Evolutionary conservation across 192 early-diverging fungal genomes (phyloP).

Genomic region (Cladochytrium replicatum): DNA sequence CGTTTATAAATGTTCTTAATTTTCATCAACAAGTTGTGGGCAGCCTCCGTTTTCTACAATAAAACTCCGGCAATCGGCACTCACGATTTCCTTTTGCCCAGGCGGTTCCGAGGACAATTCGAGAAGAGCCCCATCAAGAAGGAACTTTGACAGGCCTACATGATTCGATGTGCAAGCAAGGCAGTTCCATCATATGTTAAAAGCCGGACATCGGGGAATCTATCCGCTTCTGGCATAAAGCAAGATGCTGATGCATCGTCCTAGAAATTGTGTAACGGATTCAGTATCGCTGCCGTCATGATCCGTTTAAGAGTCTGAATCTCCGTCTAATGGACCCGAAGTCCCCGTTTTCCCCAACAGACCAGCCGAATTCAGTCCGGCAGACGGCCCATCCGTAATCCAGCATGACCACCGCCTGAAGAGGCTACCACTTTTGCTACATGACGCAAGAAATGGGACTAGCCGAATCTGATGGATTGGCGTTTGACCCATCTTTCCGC

Average conservation of each 20-base stretch:
- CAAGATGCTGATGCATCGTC: too few species aligned
- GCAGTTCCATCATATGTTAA: constrained; percentile 18
- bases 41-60: too few species aligned
- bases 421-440: constrained; percentile 44
- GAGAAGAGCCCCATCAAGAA: constrained; percentile 20
- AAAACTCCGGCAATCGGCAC: too few species aligned
- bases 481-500: constrained; percentile 4
- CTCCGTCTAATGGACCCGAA: constrained; percentile 18
- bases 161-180: constrained; percentile 34
- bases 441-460: constrained; percentile 44
- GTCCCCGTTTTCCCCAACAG: too few species aligned
- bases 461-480: constrained; percentile 2
- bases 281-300: constrained; percentile 6
- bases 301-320: background rate
- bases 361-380: too few species aligned
- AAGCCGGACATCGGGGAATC: constrained; percentile 40
- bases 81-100: too few species aligned
- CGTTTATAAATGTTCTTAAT: too few species aligned
- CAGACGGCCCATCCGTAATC: constrained; percentile 39
- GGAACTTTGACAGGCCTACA: constrained; percentile 32
- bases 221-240: too few species aligned
- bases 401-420: constrained; percentile 54
- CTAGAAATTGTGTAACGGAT: too few species aligned
- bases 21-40: too few species aligned
- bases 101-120: too few species aligned